Conservation (phyloP, 2,329 filamentous ascomycete genomes). For the Ceratocystis diversiconidia region DNA sequence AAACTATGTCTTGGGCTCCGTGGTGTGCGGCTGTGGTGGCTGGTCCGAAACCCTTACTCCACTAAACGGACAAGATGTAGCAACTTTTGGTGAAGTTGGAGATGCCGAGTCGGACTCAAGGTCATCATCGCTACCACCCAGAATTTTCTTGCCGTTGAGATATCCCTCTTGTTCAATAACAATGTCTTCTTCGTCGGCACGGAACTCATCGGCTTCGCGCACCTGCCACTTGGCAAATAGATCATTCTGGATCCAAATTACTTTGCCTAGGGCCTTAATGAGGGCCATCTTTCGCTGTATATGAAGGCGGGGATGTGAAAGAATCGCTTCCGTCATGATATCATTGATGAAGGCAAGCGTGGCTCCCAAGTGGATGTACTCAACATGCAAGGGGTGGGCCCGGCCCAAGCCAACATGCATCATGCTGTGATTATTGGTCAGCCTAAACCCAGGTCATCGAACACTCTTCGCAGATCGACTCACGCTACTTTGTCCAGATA, state of each 20-base stretch:
- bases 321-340: slow-evolving; percentile 60
- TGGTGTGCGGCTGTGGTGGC: neutral
- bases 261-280: slow-evolving; percentile 62
- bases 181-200: slow-evolving; percentile 31
- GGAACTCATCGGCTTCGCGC: slow-evolving; percentile 50
- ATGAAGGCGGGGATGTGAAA: slow-evolving; percentile 53
- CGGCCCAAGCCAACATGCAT: slow-evolving; percentile 71
- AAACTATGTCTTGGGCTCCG: slow-evolving; percentile 22
- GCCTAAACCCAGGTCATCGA: neutral
- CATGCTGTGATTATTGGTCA: slow-evolving; percentile 33
- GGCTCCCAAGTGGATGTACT: slow-evolving; percentile 65
- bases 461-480: slow-evolving; percentile 23
- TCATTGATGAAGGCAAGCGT: slow-evolving; percentile 65
- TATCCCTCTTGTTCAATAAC: slow-evolving; percentile 49
- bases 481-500: slow-evolving; percentile 73
- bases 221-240: slow-evolving; percentile 71
- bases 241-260: slow-evolving; percentile 82
- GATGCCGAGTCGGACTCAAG: slow-evolving; percentile 26
- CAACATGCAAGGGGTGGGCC: slow-evolving; percentile 58
- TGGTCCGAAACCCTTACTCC: slow-evolving; percentile 28
- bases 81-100: slow-evolving; percentile 35
- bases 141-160: slow-evolving; percentile 46
- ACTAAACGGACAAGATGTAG: slow-evolving; percentile 32
- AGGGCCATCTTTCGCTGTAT: slow-evolving; percentile 57
- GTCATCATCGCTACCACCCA: slow-evolving; percentile 29